A percentile compares a stretch with the other conserved stretches of the same genome.
Evolutionary conservation across 331 rosid species (phyloP).

Genomic region (Quercus tomentella): DNA sequence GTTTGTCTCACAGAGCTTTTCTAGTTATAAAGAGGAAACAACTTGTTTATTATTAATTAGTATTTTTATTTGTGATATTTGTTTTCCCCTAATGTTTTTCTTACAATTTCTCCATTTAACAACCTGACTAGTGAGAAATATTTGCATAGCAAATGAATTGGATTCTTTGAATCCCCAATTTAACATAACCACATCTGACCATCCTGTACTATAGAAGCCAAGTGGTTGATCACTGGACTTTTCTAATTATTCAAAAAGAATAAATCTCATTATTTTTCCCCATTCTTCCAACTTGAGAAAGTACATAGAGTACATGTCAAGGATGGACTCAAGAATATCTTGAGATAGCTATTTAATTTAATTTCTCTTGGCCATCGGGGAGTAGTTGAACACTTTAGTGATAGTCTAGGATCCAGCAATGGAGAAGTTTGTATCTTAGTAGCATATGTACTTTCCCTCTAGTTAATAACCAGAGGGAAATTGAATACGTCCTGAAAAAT

Average conservation of each 20-base stretch:
- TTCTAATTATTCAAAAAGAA: background rate
- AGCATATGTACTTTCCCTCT: background rate
- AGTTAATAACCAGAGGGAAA: background rate
- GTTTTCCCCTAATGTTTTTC: too few species aligned
- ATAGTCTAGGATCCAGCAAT: background rate
- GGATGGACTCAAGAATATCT: background rate
- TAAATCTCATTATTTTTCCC: too few species aligned
- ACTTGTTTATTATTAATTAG: background rate
- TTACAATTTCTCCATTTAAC: background rate
- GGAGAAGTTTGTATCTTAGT: background rate
- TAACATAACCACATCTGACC: background rate
- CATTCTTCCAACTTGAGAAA: background rate
- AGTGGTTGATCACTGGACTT: background rate
- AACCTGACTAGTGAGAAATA: background rate
- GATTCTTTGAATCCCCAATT: background rate
- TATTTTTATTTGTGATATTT: background rate
- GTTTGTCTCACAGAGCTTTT: background rate
- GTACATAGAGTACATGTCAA: background rate
- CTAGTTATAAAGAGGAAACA: background rate
- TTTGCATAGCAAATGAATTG: background rate
- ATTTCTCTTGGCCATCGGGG: too few species aligned
- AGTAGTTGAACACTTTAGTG: too few species aligned
- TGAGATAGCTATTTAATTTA: too few species aligned
- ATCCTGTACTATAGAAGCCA: background rate
- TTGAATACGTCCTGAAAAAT: background rate